A percentile compares a stretch with the other conserved stretches of the same genome.
Conservation (phyloP, 192 early-diverging fungal genomes). For the Phlyctochytrium planicorne region DNA sequence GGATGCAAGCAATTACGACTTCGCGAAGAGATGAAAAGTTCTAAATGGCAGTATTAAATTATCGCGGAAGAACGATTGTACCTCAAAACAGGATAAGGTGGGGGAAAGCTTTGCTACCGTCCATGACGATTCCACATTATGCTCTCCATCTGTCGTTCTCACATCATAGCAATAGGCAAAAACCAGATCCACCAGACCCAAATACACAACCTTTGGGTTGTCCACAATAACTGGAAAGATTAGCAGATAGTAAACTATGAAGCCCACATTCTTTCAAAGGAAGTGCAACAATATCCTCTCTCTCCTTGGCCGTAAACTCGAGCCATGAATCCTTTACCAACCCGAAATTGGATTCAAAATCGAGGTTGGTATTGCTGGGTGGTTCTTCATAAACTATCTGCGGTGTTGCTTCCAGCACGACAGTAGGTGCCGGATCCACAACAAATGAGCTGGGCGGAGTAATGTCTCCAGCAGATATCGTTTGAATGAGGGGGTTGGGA, state of each 20-base stretch:
- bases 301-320: constrained; percentile 70
- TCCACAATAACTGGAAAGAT: constrained; percentile 15
- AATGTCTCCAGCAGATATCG: background rate
- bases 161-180: constrained; percentile 91
- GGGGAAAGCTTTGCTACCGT: constrained; percentile 81
- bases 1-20: constrained; percentile 60
- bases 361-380: no score
- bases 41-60: constrained; percentile 12
- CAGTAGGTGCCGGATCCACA: background rate
- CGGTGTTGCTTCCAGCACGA: no score
- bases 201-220: constrained; percentile 53
- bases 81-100: constrained; percentile 77
- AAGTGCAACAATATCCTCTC: constrained; percentile 70
- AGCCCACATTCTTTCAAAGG: constrained; percentile 75
- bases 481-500: no score
- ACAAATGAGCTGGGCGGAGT: background rate
- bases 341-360: background rate
- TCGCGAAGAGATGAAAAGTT: constrained; percentile 65
- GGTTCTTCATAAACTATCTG: background rate
- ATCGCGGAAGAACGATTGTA: constrained; percentile 16
- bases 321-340: constrained; percentile 26
- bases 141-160: constrained; percentile 79
- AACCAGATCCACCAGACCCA: constrained; percentile 86
- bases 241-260: no score
- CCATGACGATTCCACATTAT: constrained; percentile 88